phyloP scores from a whole-genome alignment of 805 yeast species.

The Candida boidinii region DNA sequence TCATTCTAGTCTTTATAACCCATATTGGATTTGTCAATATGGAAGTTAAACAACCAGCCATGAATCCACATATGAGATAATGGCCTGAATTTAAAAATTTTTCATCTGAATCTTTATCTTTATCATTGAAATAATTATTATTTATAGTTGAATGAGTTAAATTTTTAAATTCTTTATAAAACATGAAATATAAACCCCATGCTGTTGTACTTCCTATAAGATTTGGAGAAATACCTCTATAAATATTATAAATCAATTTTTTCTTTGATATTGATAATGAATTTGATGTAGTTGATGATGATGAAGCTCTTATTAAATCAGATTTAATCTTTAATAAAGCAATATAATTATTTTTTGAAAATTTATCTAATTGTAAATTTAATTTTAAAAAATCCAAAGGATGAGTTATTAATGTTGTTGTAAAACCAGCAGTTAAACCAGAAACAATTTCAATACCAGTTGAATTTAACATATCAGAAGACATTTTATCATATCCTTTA shows the following conservation, averaged over 20 bases:
- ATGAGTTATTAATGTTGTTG: slow-evolving; percentile 75
- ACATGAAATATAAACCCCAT: slow-evolving; percentile 82
- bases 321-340: slow-evolving; percentile 17
- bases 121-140: slow-evolving; percentile 6
- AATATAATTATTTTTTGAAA: slow-evolving; percentile 20
- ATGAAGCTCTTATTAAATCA: slow-evolving; percentile 9
- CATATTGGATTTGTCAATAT: slow-evolving; percentile 85
- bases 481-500: no score
- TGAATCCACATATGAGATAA: slow-evolving; percentile 46
- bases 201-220: slow-evolving; percentile 76
- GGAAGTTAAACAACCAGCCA: slow-evolving; percentile 73
- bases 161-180: slow-evolving; percentile 57
- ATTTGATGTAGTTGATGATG: not conserved
- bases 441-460: slow-evolving; percentile 63
- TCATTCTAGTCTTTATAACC: slow-evolving; percentile 88
- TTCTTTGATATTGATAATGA: slow-evolving; percentile 3
- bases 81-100: slow-evolving; percentile 29
- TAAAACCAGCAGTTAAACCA: slow-evolving; percentile 75
- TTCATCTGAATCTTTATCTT: slow-evolving; percentile 2
- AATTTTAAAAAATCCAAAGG: slow-evolving; percentile 85
- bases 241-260: slow-evolving; percentile 26
- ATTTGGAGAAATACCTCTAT: slow-evolving; percentile 77
- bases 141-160: slow-evolving; percentile 2
- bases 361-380: slow-evolving; percentile 59
- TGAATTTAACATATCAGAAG: no score